These are phyloP conservation scores for Rhodotorula graminis DNA, from an alignment of 768 basidiomycete species.

Conservation along the genomic window DNA sequence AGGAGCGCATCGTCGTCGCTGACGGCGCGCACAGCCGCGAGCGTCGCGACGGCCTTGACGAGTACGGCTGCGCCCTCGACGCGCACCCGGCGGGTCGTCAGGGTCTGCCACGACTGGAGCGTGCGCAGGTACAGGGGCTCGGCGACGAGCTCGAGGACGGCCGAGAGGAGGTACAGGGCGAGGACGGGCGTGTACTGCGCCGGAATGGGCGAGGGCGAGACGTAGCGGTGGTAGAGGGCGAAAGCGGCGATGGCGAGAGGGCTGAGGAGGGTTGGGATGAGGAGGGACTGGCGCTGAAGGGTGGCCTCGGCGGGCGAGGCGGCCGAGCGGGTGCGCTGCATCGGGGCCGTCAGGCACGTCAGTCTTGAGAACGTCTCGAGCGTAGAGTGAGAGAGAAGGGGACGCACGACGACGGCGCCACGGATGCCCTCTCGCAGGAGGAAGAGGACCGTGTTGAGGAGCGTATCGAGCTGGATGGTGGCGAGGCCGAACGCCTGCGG, in stretches of 20 bases:
- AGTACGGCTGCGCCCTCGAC: constrained; percentile 75
- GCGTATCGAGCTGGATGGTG: constrained; percentile 86
- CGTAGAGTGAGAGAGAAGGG: not conserved
- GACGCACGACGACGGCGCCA: constrained; percentile 69
- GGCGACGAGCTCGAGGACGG: constrained; percentile 68
- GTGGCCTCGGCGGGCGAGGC: not conserved
- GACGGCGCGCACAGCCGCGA: constrained; percentile 57
- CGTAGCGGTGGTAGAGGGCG: constrained; percentile 56
- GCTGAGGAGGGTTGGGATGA: constrained; percentile 53
- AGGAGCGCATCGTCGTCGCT: constrained; percentile 58
- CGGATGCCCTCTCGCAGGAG: constrained; percentile 89
- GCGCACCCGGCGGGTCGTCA: constrained; percentile 66
- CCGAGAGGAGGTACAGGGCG: constrained; percentile 65
- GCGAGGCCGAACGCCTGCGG: constrained; percentile 82
- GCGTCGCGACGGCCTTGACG: constrained; percentile 66
- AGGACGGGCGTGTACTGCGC: constrained; percentile 60
- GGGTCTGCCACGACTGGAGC: constrained; percentile 56
- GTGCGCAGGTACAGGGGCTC: constrained; percentile 79
- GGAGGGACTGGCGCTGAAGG: not conserved
- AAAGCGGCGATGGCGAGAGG: constrained; percentile 65
- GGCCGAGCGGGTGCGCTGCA: not conserved
- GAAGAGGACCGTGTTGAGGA: constrained; percentile 84
- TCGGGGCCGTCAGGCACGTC: not conserved
- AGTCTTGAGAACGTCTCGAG: not conserved
- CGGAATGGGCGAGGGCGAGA: constrained; percentile 51